A percentile compares a stretch with the other conserved stretches of the same genome.
Evolutionary conservation across 2,329 filamentous ascomycete species (phyloP).

Genomic region (Dothistroma septosporum): DNA sequence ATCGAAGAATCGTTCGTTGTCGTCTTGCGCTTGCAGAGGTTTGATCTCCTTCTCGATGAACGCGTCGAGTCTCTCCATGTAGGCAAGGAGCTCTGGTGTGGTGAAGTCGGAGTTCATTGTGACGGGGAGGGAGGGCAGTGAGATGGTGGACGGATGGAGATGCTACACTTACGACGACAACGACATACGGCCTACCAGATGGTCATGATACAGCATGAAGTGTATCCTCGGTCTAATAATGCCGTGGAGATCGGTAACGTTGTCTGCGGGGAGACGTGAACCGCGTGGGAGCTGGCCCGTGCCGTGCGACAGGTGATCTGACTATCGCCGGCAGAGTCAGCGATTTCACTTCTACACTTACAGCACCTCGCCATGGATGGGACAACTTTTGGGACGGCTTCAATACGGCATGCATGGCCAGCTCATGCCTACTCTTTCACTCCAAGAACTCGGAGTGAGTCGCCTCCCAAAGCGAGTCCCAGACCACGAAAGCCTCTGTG

Average conservation of each 20-base stretch:
- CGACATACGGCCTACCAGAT: slow-evolving; percentile 3
- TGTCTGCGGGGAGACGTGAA: background rate
- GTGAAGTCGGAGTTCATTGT: slow-evolving; percentile 4
- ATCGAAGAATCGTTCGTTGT: slow-evolving; percentile 64
- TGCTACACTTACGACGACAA: background rate
- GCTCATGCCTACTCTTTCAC: background rate
- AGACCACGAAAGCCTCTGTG: slow-evolving; percentile 3
- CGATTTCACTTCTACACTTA: background rate
- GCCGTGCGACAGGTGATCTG: slow-evolving; percentile 1
- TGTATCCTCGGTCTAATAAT: background rate
- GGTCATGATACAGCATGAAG: background rate
- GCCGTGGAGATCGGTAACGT: background rate
- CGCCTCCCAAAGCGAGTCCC: slow-evolving; percentile 9
- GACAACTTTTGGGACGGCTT: too few relatives aligned
- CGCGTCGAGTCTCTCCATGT: slow-evolving; percentile 50
- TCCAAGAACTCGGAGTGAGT: slow-evolving; percentile 8
- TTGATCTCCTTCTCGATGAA: slow-evolving; percentile 55
- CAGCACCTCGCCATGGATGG: background rate
- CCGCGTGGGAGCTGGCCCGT: background rate
- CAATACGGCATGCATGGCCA: too few relatives aligned
- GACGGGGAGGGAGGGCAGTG: background rate
- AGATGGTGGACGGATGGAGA: background rate
- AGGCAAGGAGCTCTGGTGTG: slow-evolving; percentile 26
- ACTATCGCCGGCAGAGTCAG: slow-evolving; percentile 5
- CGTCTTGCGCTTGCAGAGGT: slow-evolving; percentile 52